Evolutionary conservation across 164 flowering plant genomes (phyloP), one percentile per base, ranked within the genome.

Genomic region (Sedum album): DNA sequence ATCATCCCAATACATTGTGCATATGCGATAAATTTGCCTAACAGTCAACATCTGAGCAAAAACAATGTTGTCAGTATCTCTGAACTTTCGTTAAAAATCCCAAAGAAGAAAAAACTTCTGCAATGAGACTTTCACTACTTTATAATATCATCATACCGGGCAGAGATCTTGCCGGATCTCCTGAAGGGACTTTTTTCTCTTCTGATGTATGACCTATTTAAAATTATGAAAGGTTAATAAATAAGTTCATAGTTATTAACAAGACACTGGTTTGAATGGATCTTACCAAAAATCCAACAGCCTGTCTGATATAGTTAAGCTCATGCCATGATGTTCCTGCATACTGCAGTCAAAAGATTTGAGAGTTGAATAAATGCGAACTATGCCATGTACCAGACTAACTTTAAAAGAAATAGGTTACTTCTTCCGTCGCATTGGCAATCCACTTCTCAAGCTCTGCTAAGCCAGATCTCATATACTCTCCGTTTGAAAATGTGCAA

Each of bases 1-100:
- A 71, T 94, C 99, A 78, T 94, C 99, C 95, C 96, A 94, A 71
- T 94, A 94, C 97, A 94, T 91, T 14, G 99, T 91, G 81, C 99
- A 80, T 64, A 94, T 94, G 28, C 99, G 91, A 70, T 94, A 91
- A 36, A 94, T 88, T 84, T 94, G 99, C 67, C 93, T 77, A 23
- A 91, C 87, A 5, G 99, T 91, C 83, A 91, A 80, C 62, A 81
- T 87, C 99, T 90, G 85, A 53, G 72, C 68, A 55, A 44, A 44
- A 11, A 53, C 51, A 38, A 38, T 46, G 26, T n/a, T 42, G 14
- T 25, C 68, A 6, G 31, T 42, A 26, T 33, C 35, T 30, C 2
- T 49, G 4, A 17, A 30, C 53, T 17, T 13, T 44, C 28, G 3
- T 30, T 53, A 39, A 49, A 20, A 57, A 21, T 26, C 6, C 39